phyloP scores from a whole-genome alignment of 352 stramenopile species.

The Salisapilia sapeloensis region DNA sequence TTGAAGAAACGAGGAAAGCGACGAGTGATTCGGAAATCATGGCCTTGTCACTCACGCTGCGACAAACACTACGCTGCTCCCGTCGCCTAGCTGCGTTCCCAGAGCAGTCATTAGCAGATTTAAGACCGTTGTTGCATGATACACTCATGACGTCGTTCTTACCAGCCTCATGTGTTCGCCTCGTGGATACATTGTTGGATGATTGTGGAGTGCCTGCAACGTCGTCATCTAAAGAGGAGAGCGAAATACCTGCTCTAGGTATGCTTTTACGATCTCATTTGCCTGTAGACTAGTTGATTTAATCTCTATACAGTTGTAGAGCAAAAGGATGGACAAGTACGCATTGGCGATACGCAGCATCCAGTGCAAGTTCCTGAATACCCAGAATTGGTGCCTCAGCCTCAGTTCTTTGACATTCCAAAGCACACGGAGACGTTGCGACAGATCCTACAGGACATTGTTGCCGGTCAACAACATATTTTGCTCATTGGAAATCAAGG shows the following conservation, averaged over 20 bases:
- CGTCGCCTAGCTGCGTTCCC: constrained; percentile 55
- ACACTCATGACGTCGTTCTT: constrained; percentile 64
- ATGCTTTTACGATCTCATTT: not conserved
- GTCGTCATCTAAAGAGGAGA: not conserved
- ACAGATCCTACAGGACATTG: constrained; percentile 73
- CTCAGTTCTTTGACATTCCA: constrained; percentile 83
- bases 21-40: constrained; percentile 24
- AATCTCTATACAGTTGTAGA: not conserved
- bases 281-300: not conserved
- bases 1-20: constrained; percentile 16
- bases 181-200: constrained; percentile 34
- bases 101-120: constrained; percentile 31
- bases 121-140: constrained; percentile 51
- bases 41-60: constrained; percentile 38
- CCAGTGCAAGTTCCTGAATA: constrained; percentile 24
- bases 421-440: constrained; percentile 78
- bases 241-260: constrained; percentile 1
- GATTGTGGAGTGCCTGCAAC: constrained; percentile 16
- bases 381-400: constrained; percentile 75
- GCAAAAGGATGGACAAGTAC: constrained; percentile 20
- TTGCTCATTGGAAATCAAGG: constrained; percentile 92
- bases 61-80: constrained; percentile 43
- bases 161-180: constrained; percentile 19
- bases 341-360: constrained; percentile 46
- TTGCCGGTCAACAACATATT: constrained; percentile 78